Evolutionary conservation across 2,329 filamentous ascomycete species (phyloP).

Genomic region (Chalaropsis ovoidea): DNA sequence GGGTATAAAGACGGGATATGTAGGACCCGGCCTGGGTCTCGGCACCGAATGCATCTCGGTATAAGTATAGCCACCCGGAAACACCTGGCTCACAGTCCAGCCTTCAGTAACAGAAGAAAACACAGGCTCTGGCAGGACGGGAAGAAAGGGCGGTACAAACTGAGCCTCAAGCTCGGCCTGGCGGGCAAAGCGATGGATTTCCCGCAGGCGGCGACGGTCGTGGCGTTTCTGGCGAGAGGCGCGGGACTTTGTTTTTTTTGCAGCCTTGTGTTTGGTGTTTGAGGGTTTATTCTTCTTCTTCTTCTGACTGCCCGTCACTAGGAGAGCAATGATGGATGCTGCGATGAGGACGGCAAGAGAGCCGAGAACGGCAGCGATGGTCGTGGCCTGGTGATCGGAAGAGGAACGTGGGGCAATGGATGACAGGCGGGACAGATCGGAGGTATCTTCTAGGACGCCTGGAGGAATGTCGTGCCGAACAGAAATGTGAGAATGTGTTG

Average conservation of each 20-base stretch:
- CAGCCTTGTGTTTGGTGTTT: neutral
- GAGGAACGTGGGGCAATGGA: neutral
- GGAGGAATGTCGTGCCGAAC: neutral
- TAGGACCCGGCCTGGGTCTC: neutral
- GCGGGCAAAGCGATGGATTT: neutral
- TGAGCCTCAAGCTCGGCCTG: neutral
- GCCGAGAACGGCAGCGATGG: slow-evolving; percentile 3
- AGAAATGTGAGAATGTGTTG: neutral
- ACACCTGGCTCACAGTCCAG: neutral
- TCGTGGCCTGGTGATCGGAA: neutral
- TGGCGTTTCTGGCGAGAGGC: neutral
- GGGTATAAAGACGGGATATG: neutral
- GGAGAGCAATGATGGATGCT: neutral
- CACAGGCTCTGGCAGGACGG: neutral
- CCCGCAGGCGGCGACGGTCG: neutral
- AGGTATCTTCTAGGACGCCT: neutral
- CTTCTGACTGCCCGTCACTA: neutral
- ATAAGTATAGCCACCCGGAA: neutral
- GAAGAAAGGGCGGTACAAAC: neutral
- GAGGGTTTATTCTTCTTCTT: neutral
- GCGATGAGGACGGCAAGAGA: slow-evolving; percentile 14
- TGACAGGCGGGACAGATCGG: neutral
- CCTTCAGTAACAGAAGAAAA: neutral
- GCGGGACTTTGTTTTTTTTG: neutral
- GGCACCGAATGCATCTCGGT: neutral